Base-by-base conservation (phyloP, 129 eudicot species). In the Glebionis coronaria region DNA sequence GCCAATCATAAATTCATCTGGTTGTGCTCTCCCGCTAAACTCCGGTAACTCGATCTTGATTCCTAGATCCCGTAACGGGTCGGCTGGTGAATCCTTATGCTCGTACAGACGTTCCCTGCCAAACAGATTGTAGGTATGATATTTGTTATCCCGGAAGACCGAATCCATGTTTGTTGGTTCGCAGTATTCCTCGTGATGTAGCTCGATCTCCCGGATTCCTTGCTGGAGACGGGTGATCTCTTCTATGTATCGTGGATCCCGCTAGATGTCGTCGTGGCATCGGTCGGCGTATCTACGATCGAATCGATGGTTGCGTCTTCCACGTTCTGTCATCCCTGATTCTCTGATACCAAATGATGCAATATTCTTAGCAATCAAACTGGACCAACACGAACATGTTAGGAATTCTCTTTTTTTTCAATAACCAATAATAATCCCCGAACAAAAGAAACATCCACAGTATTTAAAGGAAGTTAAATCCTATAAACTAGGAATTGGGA, bases 1-100 rank as follows among this genome's bases (percentile, higher is more conserved):
- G 64, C 42, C 46, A 11, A 14, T 51, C 19, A 51, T 11, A 51
- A 51, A 51, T 14, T 51, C 56, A 51, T 51, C 56, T 18, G 46
- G 64, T 29, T 59, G 64, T 12, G 45, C 44, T 59, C 64, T 27
- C 19, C 19, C 11, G 44, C 29, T 18, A 59, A 59, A 59, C 64
- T 59, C 45, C 15, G 64, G 64, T 28, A 59, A 28, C 44, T 59
- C 45, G 44, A 59, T 59, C 64, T 59, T 59, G 64, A 59, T 59
- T 59, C 64, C 64, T 20, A 59, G 64, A 28, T 29, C 29, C 44
- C 21, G 45, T 10, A 59, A 29, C 8, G 64, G 45, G 64, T 28
- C 19, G 44, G 45, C 16, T 59, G 42, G 64, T 44, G 64, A 19
- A 25, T 59, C 44, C 44, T 13, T 29, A 9, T 10, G 61, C 38